Evolutionary conservation across 768 basidiomycete genomes (phyloP).

Genomic region (Pleurotus sapidus): DNA sequence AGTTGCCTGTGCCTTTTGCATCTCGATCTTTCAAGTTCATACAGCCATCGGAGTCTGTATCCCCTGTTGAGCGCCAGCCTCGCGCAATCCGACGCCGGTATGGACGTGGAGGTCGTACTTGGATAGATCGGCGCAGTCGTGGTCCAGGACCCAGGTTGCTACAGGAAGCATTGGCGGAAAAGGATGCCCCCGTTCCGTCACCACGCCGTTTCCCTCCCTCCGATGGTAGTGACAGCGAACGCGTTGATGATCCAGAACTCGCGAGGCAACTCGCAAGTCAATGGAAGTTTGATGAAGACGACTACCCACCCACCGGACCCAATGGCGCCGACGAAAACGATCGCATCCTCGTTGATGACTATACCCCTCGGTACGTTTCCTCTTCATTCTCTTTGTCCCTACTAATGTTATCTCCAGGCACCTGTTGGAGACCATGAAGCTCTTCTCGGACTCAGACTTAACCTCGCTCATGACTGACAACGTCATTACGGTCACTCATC

Average conservation of each 20-base stretch:
- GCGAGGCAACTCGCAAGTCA: conserved; percentile 47
- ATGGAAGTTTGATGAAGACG: conserved; percentile 72
- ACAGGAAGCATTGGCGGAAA: conserved; percentile 12
- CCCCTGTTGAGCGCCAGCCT: conserved; percentile 26
- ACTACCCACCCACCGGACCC: conserved; percentile 50
- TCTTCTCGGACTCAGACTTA: conserved; percentile 56
- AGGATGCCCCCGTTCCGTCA: conserved; percentile 20
- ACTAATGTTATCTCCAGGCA: conserved; percentile 34
- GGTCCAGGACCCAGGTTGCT: conserved; percentile 16
- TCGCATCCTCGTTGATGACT: conserved; percentile 70
- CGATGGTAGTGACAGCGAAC: conserved; percentile 13
- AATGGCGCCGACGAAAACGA: conserved; percentile 68
- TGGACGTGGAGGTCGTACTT: conserved; percentile 79
- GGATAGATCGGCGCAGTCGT: conserved; percentile 66
- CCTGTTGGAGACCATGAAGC: conserved; percentile 50
- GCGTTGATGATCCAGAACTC: conserved; percentile 34
- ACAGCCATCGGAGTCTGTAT: conserved; percentile 31
- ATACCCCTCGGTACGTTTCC: conserved; percentile 44
- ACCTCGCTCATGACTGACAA: conserved; percentile 49
- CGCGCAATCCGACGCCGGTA: conserved; percentile 68
- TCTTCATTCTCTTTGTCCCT: neutral
- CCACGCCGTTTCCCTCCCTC: conserved; percentile 18
- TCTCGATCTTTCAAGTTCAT: conserved; percentile 69
- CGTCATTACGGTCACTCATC: conserved; percentile 33
- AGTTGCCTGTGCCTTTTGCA: conserved; percentile 51